Evolutionary conservation across 768 basidiomycete species (phyloP).

Genomic region (Agaricus subrufescens): DNA sequence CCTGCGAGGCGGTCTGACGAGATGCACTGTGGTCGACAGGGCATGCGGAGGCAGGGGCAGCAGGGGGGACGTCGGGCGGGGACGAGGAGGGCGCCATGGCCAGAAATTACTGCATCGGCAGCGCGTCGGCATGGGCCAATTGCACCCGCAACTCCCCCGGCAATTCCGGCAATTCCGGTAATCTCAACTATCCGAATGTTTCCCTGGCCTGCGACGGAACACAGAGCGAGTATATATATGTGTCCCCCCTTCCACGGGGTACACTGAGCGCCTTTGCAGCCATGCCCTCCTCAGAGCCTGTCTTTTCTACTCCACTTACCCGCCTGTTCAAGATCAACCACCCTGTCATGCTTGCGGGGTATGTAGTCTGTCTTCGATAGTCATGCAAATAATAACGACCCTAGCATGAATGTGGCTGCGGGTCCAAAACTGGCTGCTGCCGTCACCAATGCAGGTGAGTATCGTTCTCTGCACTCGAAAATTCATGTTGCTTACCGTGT

Average conservation of each 20-base stretch:
- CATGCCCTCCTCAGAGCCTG: slow-evolving; percentile 63
- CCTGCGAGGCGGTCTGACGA: slow-evolving; percentile 12
- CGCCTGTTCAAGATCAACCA: slow-evolving; percentile 74
- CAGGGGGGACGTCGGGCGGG: slow-evolving; percentile 41
- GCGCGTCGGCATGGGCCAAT: not conserved
- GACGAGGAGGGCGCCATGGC: slow-evolving; percentile 29
- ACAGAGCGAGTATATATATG: not conserved
- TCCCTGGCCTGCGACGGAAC: not conserved
- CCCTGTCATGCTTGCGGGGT: slow-evolving; percentile 81
- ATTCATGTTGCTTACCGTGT: not conserved
- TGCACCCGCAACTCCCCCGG: not conserved
- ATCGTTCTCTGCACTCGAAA: not conserved
- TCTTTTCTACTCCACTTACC: slow-evolving; percentile 73
- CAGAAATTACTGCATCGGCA: not conserved
- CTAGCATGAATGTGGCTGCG: slow-evolving; percentile 82
- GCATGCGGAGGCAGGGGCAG: slow-evolving; percentile 37
- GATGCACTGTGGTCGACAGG: slow-evolving; percentile 58
- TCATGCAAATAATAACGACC: not conserved
- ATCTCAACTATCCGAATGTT: not conserved
- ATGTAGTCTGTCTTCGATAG: slow-evolving; percentile 13
- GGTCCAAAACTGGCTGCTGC: slow-evolving; percentile 82
- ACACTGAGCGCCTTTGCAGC: slow-evolving; percentile 13
- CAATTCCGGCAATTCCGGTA: not conserved
- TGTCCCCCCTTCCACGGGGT: not conserved
- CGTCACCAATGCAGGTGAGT: slow-evolving; percentile 80